Conservation (phyloP, 345 rosid species). For the Luvunga scandens region DNA sequence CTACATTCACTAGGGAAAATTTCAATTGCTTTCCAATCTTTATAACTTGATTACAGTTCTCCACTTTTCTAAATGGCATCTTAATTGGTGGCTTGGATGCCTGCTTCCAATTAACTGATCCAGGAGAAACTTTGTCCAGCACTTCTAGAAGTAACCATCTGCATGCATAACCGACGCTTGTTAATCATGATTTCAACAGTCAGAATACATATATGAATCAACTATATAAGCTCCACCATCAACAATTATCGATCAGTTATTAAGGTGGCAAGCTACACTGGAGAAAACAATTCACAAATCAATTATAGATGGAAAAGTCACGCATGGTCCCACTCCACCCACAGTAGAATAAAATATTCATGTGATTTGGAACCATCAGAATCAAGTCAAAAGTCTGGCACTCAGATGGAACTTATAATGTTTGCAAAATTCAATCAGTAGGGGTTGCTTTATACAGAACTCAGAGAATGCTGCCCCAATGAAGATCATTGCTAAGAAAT, state of each 20-base stretch:
- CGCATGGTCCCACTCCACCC: background rate
- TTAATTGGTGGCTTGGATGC: slow-evolving; percentile 91
- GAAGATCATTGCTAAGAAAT: background rate
- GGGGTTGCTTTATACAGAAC: background rate
- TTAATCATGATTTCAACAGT: background rate
- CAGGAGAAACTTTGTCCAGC: slow-evolving; percentile 80
- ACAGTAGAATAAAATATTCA: background rate
- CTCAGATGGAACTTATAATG: background rate
- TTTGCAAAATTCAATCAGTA: background rate
- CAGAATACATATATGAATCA: background rate
- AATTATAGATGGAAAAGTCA: background rate
- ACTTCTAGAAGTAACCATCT: slow-evolving; percentile 92
- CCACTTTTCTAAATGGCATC: slow-evolving; percentile 95
- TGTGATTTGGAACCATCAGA: background rate
- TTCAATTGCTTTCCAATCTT: slow-evolving; percentile 71
- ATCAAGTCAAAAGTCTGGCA: background rate
- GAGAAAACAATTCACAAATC: background rate
- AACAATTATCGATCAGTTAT: background rate
- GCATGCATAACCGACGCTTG: slow-evolving; percentile 21
- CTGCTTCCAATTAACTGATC: slow-evolving; percentile 89
- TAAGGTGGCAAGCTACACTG: background rate
- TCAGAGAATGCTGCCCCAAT: background rate
- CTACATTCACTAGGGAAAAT: slow-evolving; percentile 83
- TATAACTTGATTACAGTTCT: slow-evolving; percentile 92
- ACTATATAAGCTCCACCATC: background rate